Evolutionary conservation across 345 rosid genomes (phyloP).

Genomic region (Camelina sativa): DNA sequence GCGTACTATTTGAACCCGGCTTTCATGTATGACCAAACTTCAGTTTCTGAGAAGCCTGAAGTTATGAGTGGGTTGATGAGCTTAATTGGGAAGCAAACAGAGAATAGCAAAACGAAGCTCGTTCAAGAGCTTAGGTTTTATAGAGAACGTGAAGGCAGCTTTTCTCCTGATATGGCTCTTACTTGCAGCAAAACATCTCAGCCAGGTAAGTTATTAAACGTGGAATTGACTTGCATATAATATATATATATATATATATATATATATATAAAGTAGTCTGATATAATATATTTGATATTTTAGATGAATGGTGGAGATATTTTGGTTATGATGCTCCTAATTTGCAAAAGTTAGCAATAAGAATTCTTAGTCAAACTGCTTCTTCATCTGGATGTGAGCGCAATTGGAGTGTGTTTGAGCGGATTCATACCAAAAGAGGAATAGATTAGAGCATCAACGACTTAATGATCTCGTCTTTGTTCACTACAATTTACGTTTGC

Average conservation of each 20-base stretch:
- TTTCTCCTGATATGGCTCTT: no score
- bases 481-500: conserved; percentile 12
- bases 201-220: not conserved
- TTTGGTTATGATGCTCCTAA: not conserved
- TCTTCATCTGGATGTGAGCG: conserved; percentile 10
- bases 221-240: no score
- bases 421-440: not conserved
- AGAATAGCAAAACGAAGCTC: not conserved
- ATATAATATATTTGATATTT: no score
- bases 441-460: conserved; percentile 8
- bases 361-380: conserved; percentile 5
- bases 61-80: not conserved
- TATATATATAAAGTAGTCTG: no score
- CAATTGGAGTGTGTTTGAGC: not conserved
- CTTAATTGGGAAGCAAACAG: not conserved
- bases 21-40: not conserved
- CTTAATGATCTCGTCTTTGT: conserved; percentile 13
- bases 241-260: no score
- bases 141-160: no score
- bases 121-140: no score
- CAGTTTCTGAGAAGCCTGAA: not conserved
- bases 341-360: not conserved
- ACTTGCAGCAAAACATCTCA: no score
- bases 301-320: conserved; percentile 12
- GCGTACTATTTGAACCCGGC: not conserved